Evolutionary conservation across 1,284 basidiomycete genomes (phyloP), one percentile per base, ranked within the genome.

Genomic region (Phaffia rhodozyma): DNA sequence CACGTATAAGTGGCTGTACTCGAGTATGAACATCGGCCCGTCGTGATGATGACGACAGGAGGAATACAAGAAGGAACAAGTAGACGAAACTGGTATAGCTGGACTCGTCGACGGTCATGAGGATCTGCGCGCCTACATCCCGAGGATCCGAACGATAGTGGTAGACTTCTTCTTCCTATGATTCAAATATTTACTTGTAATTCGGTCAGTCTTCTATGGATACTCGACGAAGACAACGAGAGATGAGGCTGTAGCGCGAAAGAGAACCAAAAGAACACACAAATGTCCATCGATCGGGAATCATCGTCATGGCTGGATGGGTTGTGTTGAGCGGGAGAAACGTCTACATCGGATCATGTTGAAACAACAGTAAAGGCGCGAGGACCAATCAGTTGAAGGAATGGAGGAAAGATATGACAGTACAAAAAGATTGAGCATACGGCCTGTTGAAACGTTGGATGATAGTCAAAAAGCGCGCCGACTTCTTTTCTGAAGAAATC

Each of bases 71-170:
- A 29, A 60, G 6, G 25, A 48, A 23, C 1, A 32, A 27, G 21
- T 5, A 34, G 18, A 32, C 32, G 3, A 50, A 25, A 84, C 85
- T 82, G 38, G 72, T 74, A 70, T 86, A 87, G 65, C 79, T 85
- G 0, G 80, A 80, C 70, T 86, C 84, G 70, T 89, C 79, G 0
- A 85, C 86, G 0, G 84, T 80, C 4, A 89, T 77, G 3, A 88
- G 70, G 2, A 89, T 83, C 0, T 78, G 74, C 0, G 86, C 86
- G 7, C 85, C 86, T 20, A 85, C 70, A 5, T 73, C 71, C 59
- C 87, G 79, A 16, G 87, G 87, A 72, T 91, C 84, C 0, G 82
- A 84, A 68, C 84, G 82, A 76, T 87, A 89, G 73, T 87, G 84
- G 75, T 90, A 90, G 47, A 77, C 74, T 64, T 77, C 76, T 66